Evolutionary conservation across 768 basidiomycete species (phyloP).

Genomic region (Trametes meyenii): DNA sequence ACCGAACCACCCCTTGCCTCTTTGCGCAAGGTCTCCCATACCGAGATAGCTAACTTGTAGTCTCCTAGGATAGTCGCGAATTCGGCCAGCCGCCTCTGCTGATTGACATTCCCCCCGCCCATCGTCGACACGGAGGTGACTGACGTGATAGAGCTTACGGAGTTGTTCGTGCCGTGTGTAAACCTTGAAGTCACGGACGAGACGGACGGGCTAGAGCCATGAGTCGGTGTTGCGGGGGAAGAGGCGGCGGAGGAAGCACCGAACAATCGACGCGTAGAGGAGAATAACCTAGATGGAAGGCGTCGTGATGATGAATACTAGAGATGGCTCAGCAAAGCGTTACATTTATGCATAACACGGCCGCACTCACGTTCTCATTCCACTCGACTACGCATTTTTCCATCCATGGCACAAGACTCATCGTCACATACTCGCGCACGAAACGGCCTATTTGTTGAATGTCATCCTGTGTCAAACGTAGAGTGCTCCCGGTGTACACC

Average conservation of each 20-base stretch:
- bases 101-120: slow-evolving; percentile 51
- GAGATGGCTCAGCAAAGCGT: neutral
- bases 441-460: slow-evolving; percentile 77
- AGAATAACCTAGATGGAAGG: slow-evolving; percentile 83
- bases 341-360: neutral
- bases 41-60: slow-evolving; percentile 74
- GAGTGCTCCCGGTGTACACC: slow-evolving; percentile 28
- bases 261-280: slow-evolving; percentile 82
- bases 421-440: slow-evolving; percentile 83
- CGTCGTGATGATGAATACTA: slow-evolving; percentile 76
- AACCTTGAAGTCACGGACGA: slow-evolving; percentile 34
- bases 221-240: slow-evolving; percentile 39
- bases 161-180: slow-evolving; percentile 34
- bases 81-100: slow-evolving; percentile 89
- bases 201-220: slow-evolving; percentile 43
- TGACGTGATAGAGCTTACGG: slow-evolving; percentile 35
- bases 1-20: slow-evolving; percentile 89
- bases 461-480: slow-evolving; percentile 69
- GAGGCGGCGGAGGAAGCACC: slow-evolving; percentile 53
- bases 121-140: slow-evolving; percentile 27
- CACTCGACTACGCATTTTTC: slow-evolving; percentile 91
- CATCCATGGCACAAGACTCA: slow-evolving; percentile 96
- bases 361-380: slow-evolving; percentile 74
- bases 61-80: slow-evolving; percentile 94
- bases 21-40: slow-evolving; percentile 88